These are phyloP conservation scores for Mycena galericulata DNA, from an alignment of 768 basidiomycete genomes.

Conservation along the genomic window DNA sequence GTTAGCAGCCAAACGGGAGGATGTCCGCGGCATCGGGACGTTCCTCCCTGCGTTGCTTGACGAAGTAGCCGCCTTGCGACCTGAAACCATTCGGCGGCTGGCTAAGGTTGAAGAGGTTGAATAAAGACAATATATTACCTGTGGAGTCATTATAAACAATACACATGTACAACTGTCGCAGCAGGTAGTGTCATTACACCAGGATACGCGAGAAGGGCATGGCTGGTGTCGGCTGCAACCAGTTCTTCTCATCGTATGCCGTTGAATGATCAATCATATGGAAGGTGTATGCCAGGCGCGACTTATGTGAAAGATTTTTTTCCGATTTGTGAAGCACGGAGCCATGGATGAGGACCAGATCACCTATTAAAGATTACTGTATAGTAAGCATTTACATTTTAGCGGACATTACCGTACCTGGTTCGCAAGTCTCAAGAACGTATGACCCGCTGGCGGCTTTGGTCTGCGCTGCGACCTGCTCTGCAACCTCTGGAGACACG, in stretches of 20 bases:
- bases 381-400: no score
- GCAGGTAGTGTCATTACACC: slow-evolving; percentile 18
- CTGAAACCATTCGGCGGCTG: slow-evolving; percentile 45
- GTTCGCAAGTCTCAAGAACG: slow-evolving; percentile 76
- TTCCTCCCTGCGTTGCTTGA: slow-evolving; percentile 77
- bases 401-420: slow-evolving; percentile 58
- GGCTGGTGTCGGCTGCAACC: slow-evolving; percentile 88
- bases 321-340: slow-evolving; percentile 93
- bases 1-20: slow-evolving; percentile 59
- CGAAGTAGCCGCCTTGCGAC: slow-evolving; percentile 56
- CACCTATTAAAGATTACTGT: slow-evolving; percentile 69
- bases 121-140: not conserved
- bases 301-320: slow-evolving; percentile 82
- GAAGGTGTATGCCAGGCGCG: slow-evolving; percentile 95
- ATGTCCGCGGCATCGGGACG: slow-evolving; percentile 72
- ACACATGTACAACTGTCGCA: slow-evolving; percentile 20
- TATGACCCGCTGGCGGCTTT: slow-evolving; percentile 59
- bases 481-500: slow-evolving; percentile 50
- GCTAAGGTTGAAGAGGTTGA: slow-evolving; percentile 45
- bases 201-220: slow-evolving; percentile 85
- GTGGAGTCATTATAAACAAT: slow-evolving; percentile 16
- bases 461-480: slow-evolving; percentile 39
- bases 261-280: slow-evolving; percentile 90
- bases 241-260: slow-evolving; percentile 90
- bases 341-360: slow-evolving; percentile 95